Conservation (phyloP, 2,329 filamentous ascomycete species). For the Fusarium sp. region DNA sequence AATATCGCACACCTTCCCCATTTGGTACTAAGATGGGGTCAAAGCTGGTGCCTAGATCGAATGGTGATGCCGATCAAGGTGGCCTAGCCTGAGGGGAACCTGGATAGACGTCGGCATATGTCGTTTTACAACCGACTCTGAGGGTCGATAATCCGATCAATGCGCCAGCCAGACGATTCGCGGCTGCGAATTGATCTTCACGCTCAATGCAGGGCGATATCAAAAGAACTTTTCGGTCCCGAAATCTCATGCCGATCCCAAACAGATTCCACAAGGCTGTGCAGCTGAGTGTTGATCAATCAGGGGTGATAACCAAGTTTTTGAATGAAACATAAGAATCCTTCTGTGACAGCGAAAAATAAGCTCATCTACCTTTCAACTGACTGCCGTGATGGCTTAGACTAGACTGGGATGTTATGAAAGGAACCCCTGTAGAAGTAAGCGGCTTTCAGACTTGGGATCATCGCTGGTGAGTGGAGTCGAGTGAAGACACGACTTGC, state of each 20-base stretch:
- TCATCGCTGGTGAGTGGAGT: slow-evolving; percentile 12
- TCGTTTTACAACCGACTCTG: not conserved
- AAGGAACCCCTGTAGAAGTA: not conserved
- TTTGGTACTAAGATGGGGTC: not conserved
- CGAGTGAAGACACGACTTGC: slow-evolving; percentile 15
- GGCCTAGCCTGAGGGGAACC: not conserved
- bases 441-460: not conserved
- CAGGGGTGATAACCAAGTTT: not conserved
- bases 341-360: not conserved
- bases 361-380: not conserved
- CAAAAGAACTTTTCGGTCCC: not conserved
- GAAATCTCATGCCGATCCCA: not conserved
- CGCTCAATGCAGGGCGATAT: not conserved
- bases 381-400: not conserved
- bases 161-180: not conserved
- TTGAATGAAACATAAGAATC: not conserved
- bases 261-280: slow-evolving; percentile 7
- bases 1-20: not conserved
- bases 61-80: not conserved
- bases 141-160: not conserved
- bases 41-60: not conserved
- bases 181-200: not conserved
- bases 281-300: slow-evolving; percentile 16
- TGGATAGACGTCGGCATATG: not conserved
- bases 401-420: not conserved